Base-by-base conservation (phyloP, 2,329 filamentous ascomycete species). In the Tolypocladium tropicale region DNA sequence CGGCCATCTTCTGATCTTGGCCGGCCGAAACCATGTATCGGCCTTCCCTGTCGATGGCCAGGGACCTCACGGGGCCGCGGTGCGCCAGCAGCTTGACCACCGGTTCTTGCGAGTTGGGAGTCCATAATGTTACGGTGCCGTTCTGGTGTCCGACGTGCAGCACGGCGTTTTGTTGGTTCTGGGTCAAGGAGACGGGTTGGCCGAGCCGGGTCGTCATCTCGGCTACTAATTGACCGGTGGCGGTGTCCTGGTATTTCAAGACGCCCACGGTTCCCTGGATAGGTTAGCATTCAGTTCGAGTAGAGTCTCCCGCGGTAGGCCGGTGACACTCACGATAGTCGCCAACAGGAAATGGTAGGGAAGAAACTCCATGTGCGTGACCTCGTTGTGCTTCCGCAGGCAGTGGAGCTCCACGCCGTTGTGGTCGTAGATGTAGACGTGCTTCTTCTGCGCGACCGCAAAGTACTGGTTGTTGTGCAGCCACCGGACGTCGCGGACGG, bases 301-400 rank as follows among this genome's bases (percentile, higher is more conserved):
- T n/a, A 30, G 46, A 4, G 5, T 1, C 4, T n/a, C 3, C 10
- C 11, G 2, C 3, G 46, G 25, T 9, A 50, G 18, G 28, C 18
- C 14, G 2, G 10, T 33, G 10, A 4, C 7, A 79, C 85, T 77
- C 72, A 89, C 87, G 65, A 93, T 81, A 21, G 91, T 95, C 21
- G 89, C 89, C 52, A 99, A 79, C 46, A 99, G 83, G 70, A 95
- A 99, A 70, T 99, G 94, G 68, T 96, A 97, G 0, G 93, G 93
- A 16, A 97, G 76, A 68, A 96, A 99, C 72, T 97, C 90, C 80
- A 99, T 90, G 70, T 95, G 87, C 14, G 89, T 88, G 16, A 95
- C 89, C 70, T 99, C 94, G 59, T 89, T 82, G 69, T 96, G 93
- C 70, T 94, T 94, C 71, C 85, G 86, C 67, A 99, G 74, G 68